phyloP scores from a whole-genome alignment of 768 basidiomycete species.

The Boletus pseudopeckii region DNA sequence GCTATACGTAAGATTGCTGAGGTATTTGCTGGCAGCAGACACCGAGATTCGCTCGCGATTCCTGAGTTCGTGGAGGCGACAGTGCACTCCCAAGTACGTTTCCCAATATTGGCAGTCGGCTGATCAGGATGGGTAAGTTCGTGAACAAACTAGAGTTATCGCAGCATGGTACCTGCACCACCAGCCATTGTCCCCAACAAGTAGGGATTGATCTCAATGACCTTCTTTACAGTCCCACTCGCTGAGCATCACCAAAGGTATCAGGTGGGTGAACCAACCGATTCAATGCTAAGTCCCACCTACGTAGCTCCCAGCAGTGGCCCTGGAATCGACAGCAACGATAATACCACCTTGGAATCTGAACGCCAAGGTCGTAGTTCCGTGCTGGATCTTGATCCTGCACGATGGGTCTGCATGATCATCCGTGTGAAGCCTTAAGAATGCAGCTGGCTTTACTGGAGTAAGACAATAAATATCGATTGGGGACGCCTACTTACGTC shows the following conservation, averaged over 20 bases:
- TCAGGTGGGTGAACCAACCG: neutral
- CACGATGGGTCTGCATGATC: constrained; percentile 92
- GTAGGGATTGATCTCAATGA: constrained; percentile 99
- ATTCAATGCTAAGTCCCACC: constrained; percentile 49
- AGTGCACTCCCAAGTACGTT: constrained; percentile 97
- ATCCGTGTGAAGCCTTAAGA: constrained; percentile 91
- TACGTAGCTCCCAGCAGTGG: constrained; percentile 95
- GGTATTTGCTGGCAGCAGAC: constrained; percentile 97
- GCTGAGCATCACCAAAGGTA: constrained; percentile 45
- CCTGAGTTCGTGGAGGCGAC: constrained; percentile 92
- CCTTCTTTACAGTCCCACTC: constrained; percentile 97
- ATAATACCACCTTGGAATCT: constrained; percentile 95
- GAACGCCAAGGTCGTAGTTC: constrained; percentile 98
- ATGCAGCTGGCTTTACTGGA: constrained; percentile 71
- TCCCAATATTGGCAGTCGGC: constrained; percentile 98
- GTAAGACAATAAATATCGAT: constrained; percentile 4
- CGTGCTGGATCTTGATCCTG: constrained; percentile 97
- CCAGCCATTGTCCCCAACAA: constrained; percentile 99
- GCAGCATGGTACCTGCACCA: constrained; percentile 72
- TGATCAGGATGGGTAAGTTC: constrained; percentile 29
- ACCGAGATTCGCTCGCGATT: constrained; percentile 98
- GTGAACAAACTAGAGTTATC: neutral
- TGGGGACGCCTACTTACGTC: constrained; percentile 52
- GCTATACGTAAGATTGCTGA: constrained; percentile 94
- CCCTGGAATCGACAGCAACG: constrained; percentile 98